Percentiles rank a stretch among this genome's conserved stretches.
phyloP scores from a whole-genome alignment of 768 basidiomycete genomes.

The Auricularia heimuer region DNA sequence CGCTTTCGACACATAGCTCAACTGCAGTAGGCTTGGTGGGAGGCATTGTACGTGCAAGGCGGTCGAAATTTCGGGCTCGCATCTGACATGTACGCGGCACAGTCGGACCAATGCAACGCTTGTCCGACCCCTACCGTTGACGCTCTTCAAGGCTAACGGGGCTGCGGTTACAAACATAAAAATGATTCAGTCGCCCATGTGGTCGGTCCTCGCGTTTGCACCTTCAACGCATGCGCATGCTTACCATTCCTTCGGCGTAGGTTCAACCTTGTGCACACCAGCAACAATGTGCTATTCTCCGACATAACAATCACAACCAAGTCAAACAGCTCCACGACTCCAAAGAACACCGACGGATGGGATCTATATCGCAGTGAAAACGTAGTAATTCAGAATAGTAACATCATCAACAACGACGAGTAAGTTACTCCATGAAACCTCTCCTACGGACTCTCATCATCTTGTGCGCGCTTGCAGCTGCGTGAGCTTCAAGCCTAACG shows the following conservation, averaged over 20 bases:
- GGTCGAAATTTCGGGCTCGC: not conserved
- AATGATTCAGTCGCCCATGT: slow-evolving; percentile 31
- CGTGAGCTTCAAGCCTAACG: slow-evolving; percentile 43
- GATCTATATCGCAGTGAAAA: slow-evolving; percentile 41
- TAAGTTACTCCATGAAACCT: slow-evolving; percentile 12
- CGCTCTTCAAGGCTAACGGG: slow-evolving; percentile 40
- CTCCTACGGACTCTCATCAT: not conserved
- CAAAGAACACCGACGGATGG: slow-evolving; percentile 50
- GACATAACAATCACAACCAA: slow-evolving; percentile 37
- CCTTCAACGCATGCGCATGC: not conserved
- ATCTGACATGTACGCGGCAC: not conserved
- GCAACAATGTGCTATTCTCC: not conserved
- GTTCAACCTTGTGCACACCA: slow-evolving; percentile 1
- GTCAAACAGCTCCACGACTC: slow-evolving; percentile 33
- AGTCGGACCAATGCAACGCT: slow-evolving; percentile 17
- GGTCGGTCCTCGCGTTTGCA: slow-evolving; percentile 11
- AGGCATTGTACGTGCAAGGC: not conserved
- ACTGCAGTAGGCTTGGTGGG: not conserved
- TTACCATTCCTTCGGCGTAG: not conserved
- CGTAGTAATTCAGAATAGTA: slow-evolving; percentile 26
- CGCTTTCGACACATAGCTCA: not conserved
- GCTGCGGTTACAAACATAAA: slow-evolving; percentile 34
- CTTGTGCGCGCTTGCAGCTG: slow-evolving; percentile 20
- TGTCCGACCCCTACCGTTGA: slow-evolving; percentile 46
- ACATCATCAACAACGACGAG: slow-evolving; percentile 34